Evolutionary conservation across 208 protist genomes (phyloP).

Genomic region (Borovskyia barvae): DNA sequence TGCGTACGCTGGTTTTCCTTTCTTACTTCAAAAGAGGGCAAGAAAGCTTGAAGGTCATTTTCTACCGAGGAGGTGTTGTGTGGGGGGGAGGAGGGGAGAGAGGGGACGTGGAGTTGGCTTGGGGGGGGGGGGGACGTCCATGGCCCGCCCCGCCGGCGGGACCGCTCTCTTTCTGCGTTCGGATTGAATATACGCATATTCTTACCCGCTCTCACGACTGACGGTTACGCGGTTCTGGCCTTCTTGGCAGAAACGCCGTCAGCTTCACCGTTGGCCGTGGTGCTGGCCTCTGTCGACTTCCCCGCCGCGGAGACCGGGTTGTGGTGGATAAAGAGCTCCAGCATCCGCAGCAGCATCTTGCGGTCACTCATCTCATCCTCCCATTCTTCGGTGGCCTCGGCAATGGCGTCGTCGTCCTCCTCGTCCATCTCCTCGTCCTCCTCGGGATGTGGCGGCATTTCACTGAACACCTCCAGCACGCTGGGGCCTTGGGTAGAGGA

Average conservation of each 20-base stretch:
- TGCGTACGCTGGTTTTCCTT: no score
- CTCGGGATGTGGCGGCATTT: constrained; percentile 67
- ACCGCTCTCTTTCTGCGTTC: no score
- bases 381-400: constrained; percentile 61
- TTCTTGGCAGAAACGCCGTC: constrained; percentile 25
- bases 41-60: no score
- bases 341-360: constrained; percentile 43
- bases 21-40: no score
- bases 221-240: constrained; percentile 31
- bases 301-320: constrained; percentile 24
- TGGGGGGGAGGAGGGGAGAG: no score
- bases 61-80: no score
- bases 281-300: constrained; percentile 28
- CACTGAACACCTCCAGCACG: constrained; percentile 73
- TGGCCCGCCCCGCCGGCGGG: no score
- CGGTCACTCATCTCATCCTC: constrained; percentile 76
- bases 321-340: constrained; percentile 36
- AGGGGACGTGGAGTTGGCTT: no score
- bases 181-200: no score
- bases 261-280: constrained; percentile 14
- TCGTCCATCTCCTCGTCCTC: constrained; percentile 54
- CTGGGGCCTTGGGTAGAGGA: constrained; percentile 48
- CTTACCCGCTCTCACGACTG: no score
- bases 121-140: no score
- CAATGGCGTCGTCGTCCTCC: constrained; percentile 47